Evolutionary conservation across 352 stramenopile species (phyloP), one percentile per base, ranked within the genome.

Genomic region (Plasmopara halstedii): DNA sequence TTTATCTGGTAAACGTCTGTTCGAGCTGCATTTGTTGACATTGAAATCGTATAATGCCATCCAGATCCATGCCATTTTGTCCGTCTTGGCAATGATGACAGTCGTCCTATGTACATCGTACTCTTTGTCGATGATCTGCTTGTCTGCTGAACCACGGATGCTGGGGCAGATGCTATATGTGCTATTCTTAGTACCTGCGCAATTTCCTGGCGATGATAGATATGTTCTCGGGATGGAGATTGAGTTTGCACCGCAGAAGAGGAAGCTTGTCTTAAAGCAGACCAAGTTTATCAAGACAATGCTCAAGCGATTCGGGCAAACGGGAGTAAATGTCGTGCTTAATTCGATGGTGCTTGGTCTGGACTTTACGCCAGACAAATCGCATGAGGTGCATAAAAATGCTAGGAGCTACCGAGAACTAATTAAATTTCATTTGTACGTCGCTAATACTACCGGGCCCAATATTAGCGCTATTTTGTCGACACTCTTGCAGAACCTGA

Each of bases 61-160:
- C n/a, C n/a, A n/a, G n/a, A n/a, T n/a, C n/a, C n/a, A n/a, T n/a
- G n/a, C n/a, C n/a, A n/a, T n/a, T n/a, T n/a, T n/a, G 58, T 5
- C 38, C 17, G 43, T 63, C 11, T 76, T 55, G 58, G 53, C n/a
- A 18, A 25, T 18, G 22, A 26, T 20, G 8, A 18, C 6, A 21
- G 20, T 13, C 17, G 14, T 23, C 4, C 6, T 19, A 25, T 52
- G 2, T 52, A 46, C 23, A 22, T 61, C 10, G 17, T 45, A 11
- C 20, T 62, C 3, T 62, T 49, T 20, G 53, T 53, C 0, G 53
- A 53, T 22, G 32, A 53, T 26, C 17, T 53, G 1, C 31, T 53
- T 4, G 33, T 62, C 9, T 37, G 43, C 0, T 58, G 38, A 11
- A 2, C 1, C 1, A 2, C 6, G 6, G 29, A 14, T 35, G 6